phyloP scores from a whole-genome alignment of 208 protist genomes.

The Vickermania ingenoplastis region DNA sequence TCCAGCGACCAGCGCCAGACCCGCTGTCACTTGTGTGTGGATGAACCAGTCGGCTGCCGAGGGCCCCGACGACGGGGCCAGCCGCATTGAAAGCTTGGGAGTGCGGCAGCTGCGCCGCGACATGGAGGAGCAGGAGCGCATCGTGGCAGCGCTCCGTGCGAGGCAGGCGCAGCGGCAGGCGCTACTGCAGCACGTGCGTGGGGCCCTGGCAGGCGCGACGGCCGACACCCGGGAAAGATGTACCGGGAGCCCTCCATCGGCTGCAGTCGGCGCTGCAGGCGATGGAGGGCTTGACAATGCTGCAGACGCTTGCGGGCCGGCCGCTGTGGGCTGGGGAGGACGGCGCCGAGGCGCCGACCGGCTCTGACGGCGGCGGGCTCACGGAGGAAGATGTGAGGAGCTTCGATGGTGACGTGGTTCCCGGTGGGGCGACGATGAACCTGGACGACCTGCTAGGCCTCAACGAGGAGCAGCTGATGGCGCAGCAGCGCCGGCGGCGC shows the following conservation, averaged over 20 bases:
- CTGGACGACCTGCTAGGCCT: slow-evolving; percentile 7
- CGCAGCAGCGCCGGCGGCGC: background rate
- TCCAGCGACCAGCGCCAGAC: too few species aligned
- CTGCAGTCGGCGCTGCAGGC: background rate
- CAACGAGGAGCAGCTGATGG: background rate
- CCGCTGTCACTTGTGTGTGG: too few species aligned
- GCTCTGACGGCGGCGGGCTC: background rate
- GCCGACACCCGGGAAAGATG: background rate
- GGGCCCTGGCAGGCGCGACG: background rate
- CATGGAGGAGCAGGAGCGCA: slow-evolving; percentile 2
- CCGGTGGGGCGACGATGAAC: background rate
- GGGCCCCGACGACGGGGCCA: too few species aligned
- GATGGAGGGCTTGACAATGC: background rate
- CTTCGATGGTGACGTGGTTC: background rate
- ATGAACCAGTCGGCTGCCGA: too few species aligned
- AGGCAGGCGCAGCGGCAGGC: background rate
- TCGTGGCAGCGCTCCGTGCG: background rate
- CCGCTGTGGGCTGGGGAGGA: too few species aligned
- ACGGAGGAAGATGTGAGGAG: background rate
- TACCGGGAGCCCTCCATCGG: background rate
- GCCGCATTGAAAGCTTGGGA: too few species aligned
- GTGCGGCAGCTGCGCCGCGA: background rate
- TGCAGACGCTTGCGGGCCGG: too few species aligned
- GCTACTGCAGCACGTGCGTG: background rate
- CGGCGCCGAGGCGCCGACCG: background rate